Evolutionary conservation across 495 filamentous ascomycete species (phyloP), one percentile per base, ranked within the genome.

Genomic region (Bathelium albidoporum): DNA sequence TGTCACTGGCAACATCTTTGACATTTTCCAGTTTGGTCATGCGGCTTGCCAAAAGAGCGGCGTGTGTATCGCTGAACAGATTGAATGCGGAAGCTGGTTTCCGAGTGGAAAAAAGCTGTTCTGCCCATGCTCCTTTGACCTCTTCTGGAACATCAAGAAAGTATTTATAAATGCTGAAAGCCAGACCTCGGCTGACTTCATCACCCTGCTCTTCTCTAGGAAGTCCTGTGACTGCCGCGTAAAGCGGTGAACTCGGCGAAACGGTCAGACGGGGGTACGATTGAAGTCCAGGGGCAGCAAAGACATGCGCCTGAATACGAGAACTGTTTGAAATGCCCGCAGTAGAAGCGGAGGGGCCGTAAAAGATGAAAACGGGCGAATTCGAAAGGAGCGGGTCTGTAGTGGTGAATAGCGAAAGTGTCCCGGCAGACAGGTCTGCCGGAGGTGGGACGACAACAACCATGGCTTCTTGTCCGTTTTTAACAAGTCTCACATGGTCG

Each of bases 161-260:
- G 76, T 97, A 99, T 72, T 93, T 97, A 72, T 89, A 81, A 71
- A 97, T 79, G 59, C 89, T 88, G 73, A 97, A 92, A 39, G 94
- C 94, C 45, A 99, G 79, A 1, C 88, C 94, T 20, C 94, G 86
- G 73, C 84, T 90, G 36, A 96, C 77, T 71, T 95, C 91, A 72
- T 96, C 90, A 44, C 91, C 93, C 79, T 97, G 94, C 73, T 89
- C 89, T 69, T 95, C 92, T 62, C 89, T 85, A 26, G 95, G 89
- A n/a, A 99, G 82, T 71, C 95, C 85, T 71, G 88, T 87, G 71
- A 98, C 92, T 32, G 91, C 91, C 63, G 85, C 84, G 73, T 97
- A 98, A 65, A 95, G 85, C n/a, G 94, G 86, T n/a, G 93, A 95
- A 62, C 86, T 92, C 26, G 92, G 93, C 26, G 94, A 94, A 60